Evolutionary conservation across 345 rosid genomes (phyloP).

Genomic region (Rhizophora mangle): DNA sequence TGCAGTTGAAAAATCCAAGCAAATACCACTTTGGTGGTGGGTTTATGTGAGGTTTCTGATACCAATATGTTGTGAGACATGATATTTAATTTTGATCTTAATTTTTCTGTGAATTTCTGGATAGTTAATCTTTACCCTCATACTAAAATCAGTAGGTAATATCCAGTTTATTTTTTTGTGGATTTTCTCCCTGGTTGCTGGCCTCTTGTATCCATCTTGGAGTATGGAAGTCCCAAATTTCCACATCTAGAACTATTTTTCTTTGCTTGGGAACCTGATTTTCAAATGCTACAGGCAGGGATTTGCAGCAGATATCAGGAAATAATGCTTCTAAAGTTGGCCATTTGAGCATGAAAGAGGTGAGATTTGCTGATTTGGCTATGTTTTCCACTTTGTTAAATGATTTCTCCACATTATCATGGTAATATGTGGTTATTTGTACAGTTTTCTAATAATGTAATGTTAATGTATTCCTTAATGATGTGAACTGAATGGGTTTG

Average conservation of each 20-base stretch:
- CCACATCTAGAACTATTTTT: conserved; percentile 2
- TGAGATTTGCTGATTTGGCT: conserved; percentile 23
- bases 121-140: background rate
- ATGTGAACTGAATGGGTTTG: too few species aligned
- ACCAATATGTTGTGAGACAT: background rate
- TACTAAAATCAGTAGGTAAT: background rate
- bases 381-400: conserved; percentile 11
- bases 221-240: background rate
- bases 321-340: conserved; percentile 70
- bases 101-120: background rate
- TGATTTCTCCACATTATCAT: background rate
- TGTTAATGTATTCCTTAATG: too few species aligned
- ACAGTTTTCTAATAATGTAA: background rate
- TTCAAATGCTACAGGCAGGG: conserved; percentile 69
- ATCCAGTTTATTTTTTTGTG: too few species aligned
- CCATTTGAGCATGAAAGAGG: conserved; percentile 72
- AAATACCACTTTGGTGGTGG: too few species aligned
- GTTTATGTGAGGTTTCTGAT: too few species aligned
- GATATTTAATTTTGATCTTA: background rate
- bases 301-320: conserved; percentile 84
- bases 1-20: too few species aligned
- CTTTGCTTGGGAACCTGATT: conserved; percentile 33
- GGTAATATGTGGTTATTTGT: background rate
- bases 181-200: too few species aligned
- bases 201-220: background rate